Evolutionary conservation across 257 asterid genomes (phyloP), one percentile per base, ranked within the genome.

Genomic region (Osmanthus fragrans): DNA sequence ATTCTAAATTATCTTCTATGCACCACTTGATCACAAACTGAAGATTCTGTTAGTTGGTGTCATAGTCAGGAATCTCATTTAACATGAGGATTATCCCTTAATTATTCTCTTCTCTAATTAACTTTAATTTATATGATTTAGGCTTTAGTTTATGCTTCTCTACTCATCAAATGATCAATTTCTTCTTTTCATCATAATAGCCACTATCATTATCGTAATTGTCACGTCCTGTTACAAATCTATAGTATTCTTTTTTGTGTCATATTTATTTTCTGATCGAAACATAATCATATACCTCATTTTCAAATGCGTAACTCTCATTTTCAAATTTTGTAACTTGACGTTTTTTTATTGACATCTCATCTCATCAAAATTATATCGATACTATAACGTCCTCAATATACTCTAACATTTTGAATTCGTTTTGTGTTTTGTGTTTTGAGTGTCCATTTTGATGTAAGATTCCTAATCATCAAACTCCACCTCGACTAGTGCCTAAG

Each of bases 1-100:
- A 76, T 80, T 79, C 13, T 83, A 86, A 56, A 80, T 85, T 86
- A 92, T 88, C 97, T 85, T 83, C 34, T 71, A 65, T 30, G 72
- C 67, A 78, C 54, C 77, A 79, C 73, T 40, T 82, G 77, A 81
- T 84, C 75, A 74, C 80, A 71, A 64, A 75, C 79, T 79, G 15
- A 80, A 81, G 49, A 30, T 71, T 82, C 77, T 77, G 78, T 82
- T 76, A 74, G 82, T 78, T 80, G 77, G 84, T 86, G 7, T 9
- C 63, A 8, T 77, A 67, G 34, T 58, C 47, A 74, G 33, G 34
- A 75, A 79, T 72, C 76, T 70, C 70, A 60, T 65, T 84, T 72
- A 73, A 78, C 83, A 74, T 65, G 80, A 73, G 82, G 79, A 80
- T 86, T 36, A 75, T 64, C 74, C 72, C 80, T 25, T 65, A 58